Percentiles rank a stretch among this genome's conserved stretches.
phyloP scores from a whole-genome alignment of 257 asterid genomes.

The Ligustrum vulgare region DNA sequence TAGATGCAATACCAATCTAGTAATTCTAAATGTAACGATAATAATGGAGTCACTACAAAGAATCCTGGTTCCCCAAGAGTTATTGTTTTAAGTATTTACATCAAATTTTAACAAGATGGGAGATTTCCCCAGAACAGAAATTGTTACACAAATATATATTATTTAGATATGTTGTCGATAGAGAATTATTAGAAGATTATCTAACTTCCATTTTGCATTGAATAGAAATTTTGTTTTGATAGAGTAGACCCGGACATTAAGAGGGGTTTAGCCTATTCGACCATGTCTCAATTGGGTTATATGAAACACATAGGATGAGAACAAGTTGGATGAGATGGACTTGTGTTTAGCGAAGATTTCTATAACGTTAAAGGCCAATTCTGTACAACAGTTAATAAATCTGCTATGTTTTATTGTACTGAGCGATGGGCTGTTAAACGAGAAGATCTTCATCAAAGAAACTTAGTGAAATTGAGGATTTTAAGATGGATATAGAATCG shows the following conservation, averaged over 20 bases:
- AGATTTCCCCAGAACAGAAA: too few species aligned
- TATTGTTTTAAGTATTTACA: background rate
- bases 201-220: too few species aligned
- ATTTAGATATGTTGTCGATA: too few species aligned
- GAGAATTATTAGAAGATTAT: too few species aligned
- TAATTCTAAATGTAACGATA: background rate
- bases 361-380: background rate
- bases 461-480: background rate
- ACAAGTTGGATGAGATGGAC: background rate
- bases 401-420: background rate
- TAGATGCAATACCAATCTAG: background rate
- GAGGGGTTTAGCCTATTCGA: too few species aligned
- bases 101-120: background rate
- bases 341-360: background rate
- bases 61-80: background rate
- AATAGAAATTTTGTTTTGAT: too few species aligned
- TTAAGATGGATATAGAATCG: background rate
- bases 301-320: background rate
- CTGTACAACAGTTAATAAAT: background rate
- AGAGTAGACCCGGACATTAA: too few species aligned
- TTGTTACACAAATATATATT: too few species aligned
- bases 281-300: too few species aligned
- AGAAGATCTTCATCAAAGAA: background rate
- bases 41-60: background rate
- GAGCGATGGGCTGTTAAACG: background rate